Conservation (phyloP, 805 yeast species). For the Ogataea salicorniae region DNA sequence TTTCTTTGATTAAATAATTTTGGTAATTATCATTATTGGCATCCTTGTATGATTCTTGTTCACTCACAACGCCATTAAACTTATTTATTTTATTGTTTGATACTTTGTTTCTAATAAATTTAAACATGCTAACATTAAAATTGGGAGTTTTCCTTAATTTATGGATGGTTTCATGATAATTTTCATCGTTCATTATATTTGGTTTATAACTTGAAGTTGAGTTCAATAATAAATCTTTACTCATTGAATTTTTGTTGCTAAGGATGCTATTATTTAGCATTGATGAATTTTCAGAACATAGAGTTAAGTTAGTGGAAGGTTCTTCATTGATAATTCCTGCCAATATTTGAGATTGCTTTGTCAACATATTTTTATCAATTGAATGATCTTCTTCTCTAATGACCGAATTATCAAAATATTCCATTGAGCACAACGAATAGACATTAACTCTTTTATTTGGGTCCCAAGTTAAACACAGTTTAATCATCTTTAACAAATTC, state of each 20-base stretch:
- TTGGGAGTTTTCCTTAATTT: constrained; percentile 18
- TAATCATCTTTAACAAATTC: constrained; percentile 39
- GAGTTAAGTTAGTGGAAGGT: too few relatives aligned
- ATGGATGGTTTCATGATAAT: constrained; percentile 6
- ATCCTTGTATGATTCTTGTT: too few relatives aligned
- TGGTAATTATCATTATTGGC: too few relatives aligned
- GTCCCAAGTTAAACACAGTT: constrained; percentile 67
- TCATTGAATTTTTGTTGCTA: too few relatives aligned
- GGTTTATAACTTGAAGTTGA: too few relatives aligned
- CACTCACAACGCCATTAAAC: neutral
- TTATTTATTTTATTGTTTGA: neutral
- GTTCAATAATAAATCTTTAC: too few relatives aligned
- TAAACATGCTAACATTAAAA: constrained; percentile 12
- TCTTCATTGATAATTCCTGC: neutral
- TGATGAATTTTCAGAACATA: too few relatives aligned
- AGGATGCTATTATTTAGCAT: too few relatives aligned
- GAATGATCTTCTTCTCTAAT: constrained; percentile 10
- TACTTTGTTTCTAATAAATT: constrained; percentile 1
- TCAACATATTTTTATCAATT: constrained; percentile 3
- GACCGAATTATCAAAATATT: constrained; percentile 48
- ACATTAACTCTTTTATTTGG: constrained; percentile 61
- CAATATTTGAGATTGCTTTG: constrained; percentile 1
- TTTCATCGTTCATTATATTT: constrained; percentile 12
- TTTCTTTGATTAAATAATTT: too few relatives aligned
- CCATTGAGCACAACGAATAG: constrained; percentile 40